A percentile compares a stretch with the other conserved stretches of the same genome.
phyloP scores from a whole-genome alignment of 2,329 filamentous ascomycete genomes.

The Celoporthe dispersa region DNA sequence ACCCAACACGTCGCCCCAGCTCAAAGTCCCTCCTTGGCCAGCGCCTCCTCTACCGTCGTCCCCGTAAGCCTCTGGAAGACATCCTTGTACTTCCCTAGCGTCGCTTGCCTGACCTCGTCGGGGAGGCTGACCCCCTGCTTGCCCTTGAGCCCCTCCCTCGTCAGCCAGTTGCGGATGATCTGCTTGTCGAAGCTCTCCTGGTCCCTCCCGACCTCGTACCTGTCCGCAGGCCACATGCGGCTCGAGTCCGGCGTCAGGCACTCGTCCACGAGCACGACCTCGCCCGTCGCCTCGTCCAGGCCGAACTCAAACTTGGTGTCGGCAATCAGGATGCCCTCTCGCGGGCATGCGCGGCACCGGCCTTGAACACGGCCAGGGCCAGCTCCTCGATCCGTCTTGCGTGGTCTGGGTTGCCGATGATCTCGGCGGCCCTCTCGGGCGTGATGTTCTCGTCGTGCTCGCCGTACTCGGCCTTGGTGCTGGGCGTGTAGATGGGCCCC shows the following conservation, averaged over 20 bases:
- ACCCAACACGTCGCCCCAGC: not conserved
- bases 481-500: constrained; percentile 73
- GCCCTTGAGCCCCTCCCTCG: constrained; percentile 71
- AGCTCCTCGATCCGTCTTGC: constrained; percentile 69
- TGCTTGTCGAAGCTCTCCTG: constrained; percentile 93
- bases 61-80: constrained; percentile 74
- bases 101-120: constrained; percentile 70
- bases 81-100: constrained; percentile 74
- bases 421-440: constrained; percentile 64
- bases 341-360: constrained; percentile 65
- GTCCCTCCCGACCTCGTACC: constrained; percentile 72
- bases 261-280: constrained; percentile 80
- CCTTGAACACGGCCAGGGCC: constrained; percentile 65
- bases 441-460: constrained; percentile 85
- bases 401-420: constrained; percentile 65
- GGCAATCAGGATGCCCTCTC: constrained; percentile 76
- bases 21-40: constrained; percentile 31
- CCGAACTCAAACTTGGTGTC: constrained; percentile 68
- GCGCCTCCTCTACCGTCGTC: constrained; percentile 46
- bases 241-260: constrained; percentile 84
- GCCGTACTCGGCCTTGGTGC: constrained; percentile 82
- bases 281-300: constrained; percentile 64
- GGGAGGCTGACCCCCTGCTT: constrained; percentile 75
- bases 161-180: constrained; percentile 82
- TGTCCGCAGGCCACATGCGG: constrained; percentile 81